Evolutionary conservation across 139 green algal species (phyloP).

Genomic region (Microglena sp.): DNA sequence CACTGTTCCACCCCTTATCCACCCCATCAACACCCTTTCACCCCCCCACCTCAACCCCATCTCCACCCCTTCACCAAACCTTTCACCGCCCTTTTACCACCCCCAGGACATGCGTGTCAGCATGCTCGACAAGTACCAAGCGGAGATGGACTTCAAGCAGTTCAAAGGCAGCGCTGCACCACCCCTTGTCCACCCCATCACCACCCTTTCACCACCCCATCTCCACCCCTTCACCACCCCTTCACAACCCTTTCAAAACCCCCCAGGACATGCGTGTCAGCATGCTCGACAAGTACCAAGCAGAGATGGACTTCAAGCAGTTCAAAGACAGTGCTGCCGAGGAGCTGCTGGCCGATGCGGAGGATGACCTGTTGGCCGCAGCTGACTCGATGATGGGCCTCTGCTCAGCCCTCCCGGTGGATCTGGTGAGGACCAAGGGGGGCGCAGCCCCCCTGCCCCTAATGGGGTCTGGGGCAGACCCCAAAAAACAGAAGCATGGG

Average conservation of each 20-base stretch:
- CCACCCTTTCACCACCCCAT: not conserved
- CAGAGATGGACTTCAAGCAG: conserved; percentile 4
- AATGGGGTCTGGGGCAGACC: too few relatives aligned
- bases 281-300: conserved; percentile 11
- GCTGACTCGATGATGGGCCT: not conserved
- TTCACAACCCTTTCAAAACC: too few relatives aligned
- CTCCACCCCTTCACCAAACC: not conserved
- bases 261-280: conserved; percentile 6
- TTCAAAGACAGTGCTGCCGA: not conserved
- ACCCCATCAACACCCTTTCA: not conserved
- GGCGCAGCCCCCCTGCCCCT: too few relatives aligned
- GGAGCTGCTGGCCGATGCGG: not conserved
- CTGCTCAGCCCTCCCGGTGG: not conserved
- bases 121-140: conserved; percentile 11
- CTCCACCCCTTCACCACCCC: not conserved
- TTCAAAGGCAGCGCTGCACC: not conserved
- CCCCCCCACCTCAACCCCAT: not conserved
- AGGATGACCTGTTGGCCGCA: not conserved
- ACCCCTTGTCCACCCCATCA: not conserved
- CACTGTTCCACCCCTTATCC: not conserved
- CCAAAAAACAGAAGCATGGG: too few relatives aligned
- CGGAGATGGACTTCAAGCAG: not conserved
- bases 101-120: conserved; percentile 5
- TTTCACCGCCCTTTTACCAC: too few relatives aligned
- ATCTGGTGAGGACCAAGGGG: too few relatives aligned